These are phyloP conservation scores for Emericellopsis atlantica DNA, from an alignment of 2,329 filamentous ascomycete genomes.

Conservation along the genomic window DNA sequence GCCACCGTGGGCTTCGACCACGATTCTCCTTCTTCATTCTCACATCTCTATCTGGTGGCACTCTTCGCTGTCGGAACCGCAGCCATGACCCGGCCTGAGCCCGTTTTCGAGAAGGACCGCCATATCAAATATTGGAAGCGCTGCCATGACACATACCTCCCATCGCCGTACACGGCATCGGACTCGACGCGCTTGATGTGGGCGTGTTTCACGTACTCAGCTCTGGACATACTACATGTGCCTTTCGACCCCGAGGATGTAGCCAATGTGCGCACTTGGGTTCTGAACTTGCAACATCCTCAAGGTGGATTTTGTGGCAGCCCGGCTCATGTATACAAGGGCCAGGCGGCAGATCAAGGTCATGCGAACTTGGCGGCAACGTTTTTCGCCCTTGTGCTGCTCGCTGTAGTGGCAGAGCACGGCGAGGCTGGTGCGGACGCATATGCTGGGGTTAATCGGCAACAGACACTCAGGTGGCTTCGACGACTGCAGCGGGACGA, in stretches of 20 bases:
- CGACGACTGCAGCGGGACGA: conserved; percentile 63
- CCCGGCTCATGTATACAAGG: conserved; percentile 43
- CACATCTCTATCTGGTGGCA: too few species aligned
- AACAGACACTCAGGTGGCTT: conserved; percentile 62
- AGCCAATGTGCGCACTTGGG: conserved; percentile 51
- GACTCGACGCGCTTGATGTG: conserved; percentile 87
- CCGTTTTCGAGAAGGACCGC: conserved; percentile 40
- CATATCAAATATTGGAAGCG: conserved; percentile 91
- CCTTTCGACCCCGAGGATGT: conserved; percentile 36
- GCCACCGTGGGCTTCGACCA: conserved; percentile 4
- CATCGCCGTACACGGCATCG: conserved; percentile 70
- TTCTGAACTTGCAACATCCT: conserved; percentile 76
- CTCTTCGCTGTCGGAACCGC: background rate
- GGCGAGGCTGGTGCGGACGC: conserved; percentile 25
- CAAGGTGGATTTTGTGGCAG: conserved; percentile 82
- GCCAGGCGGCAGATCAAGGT: conserved; percentile 28
- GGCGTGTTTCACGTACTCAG: conserved; percentile 78
- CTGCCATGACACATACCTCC: conserved; percentile 71
- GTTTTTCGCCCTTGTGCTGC: conserved; percentile 69
- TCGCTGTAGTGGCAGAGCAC: conserved; percentile 40
- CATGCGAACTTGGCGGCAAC: conserved; percentile 72
- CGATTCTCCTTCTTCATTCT: background rate
- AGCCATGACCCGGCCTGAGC: conserved; percentile 6
- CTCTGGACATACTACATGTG: conserved; percentile 65
- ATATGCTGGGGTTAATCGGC: conserved; percentile 53